phyloP scores from a whole-genome alignment of 495 filamentous ascomycete species.

The Polyplosphaeria fusca region DNA sequence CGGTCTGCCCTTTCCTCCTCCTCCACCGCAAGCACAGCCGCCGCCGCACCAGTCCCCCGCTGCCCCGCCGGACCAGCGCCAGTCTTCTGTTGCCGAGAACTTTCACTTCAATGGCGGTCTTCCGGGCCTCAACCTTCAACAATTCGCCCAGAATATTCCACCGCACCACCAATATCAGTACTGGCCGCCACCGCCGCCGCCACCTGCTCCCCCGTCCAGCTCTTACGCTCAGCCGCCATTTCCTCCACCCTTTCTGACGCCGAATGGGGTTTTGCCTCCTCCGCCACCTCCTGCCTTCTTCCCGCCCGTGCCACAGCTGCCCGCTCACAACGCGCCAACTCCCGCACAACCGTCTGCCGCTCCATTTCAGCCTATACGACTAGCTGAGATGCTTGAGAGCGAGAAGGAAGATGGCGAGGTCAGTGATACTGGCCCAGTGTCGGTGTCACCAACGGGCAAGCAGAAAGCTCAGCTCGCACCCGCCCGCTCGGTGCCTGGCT shows the following conservation, averaged over 20 bases:
- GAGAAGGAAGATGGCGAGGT: conserved; percentile 70
- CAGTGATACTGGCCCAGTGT: conserved; percentile 60
- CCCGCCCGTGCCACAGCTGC: not conserved
- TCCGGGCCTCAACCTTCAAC: not conserved
- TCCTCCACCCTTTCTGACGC: conserved; percentile 5
- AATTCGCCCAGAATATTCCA: conserved; percentile 1
- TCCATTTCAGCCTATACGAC: conserved; percentile 28
- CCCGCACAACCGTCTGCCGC: not conserved
- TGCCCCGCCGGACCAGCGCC: conserved; percentile 1
- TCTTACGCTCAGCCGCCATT: not conserved
- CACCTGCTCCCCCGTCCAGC: not conserved
- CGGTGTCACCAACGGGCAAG: conserved; percentile 30
- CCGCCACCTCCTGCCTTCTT: conserved; percentile 9
- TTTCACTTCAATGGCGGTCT: conserved; percentile 1
- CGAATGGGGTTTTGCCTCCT: not conserved
- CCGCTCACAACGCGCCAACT: not conserved
- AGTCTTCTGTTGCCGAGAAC: conserved; percentile 5
- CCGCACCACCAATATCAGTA: not conserved
- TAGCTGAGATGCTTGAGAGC: conserved; percentile 32
- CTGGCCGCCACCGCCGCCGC: not conserved
- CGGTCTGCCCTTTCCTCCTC: conserved; percentile 11
- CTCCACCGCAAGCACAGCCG: not conserved
- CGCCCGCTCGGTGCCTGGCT: conserved; percentile 23
- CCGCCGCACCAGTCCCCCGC: not conserved
- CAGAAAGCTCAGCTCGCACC: not conserved